Base-by-base conservation (phyloP, 306 rosid genomes). In the Prunus campanulata region DNA sequence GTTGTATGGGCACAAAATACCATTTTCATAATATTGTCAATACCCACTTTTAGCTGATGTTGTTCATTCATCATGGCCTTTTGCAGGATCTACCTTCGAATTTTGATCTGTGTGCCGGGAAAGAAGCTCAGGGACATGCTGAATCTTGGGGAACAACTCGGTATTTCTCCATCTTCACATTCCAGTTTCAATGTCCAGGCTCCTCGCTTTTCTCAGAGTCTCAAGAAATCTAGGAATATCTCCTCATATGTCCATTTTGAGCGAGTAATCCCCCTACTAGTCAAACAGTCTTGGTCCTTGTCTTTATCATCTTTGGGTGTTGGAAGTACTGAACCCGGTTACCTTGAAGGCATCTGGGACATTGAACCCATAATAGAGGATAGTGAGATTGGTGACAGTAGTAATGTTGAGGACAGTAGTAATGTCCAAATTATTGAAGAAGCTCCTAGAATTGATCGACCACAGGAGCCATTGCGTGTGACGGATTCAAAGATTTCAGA, bases 211-310 rank as follows among this genome's bases (percentile, higher is more conserved):
- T 83, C 91, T 80, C 85, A 85, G 46, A 85, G 84, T 82, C 85
- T 92, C 78, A 95, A 89, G 84, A 85, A 86, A 54, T 74, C 81
- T 30, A 87, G 76, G 83, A 86, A 87, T 76, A 66, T 92, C 79
- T 74, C 97, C 73, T 88, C 91, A 14, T 90, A 87, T 80, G 84
- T 95, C 74, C 91, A 95, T 88, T 85, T 95, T 27, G 90, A 89
- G 83, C 93, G 98, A 18, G 48, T 83, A 73, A 78, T 49, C 69
- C 91, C 91, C 16, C 86, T 92, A 71, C 93, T 90, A 66, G 93
- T 89, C 73, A 90, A 92, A 82, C 98, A 94, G 64, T 89, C 91
- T 79, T 94, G 98, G 98, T 94, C 95, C 70, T 72, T 94, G 85
- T 89, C 98, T 30, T 82, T 95, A 35, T 86, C 97, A 77, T 88